Evolutionary conservation across 139 green algal species (phyloP), one percentile per base, ranked within the genome.

Genomic region (Eudorina sp.): DNA sequence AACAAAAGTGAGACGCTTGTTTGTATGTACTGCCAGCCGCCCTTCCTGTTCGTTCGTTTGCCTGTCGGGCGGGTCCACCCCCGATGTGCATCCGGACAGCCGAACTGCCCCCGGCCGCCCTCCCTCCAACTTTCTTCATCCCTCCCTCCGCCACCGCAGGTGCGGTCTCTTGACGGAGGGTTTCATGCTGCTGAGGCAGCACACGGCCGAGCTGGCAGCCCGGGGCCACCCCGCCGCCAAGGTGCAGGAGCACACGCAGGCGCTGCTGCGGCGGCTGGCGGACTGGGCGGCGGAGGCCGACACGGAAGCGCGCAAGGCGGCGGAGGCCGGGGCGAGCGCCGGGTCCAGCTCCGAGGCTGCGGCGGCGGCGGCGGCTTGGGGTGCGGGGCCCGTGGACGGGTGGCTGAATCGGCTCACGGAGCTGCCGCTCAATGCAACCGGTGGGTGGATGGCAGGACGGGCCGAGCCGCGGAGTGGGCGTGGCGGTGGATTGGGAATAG

Each of bases 161-260:
- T 86, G 82, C 48, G 82, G 82, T 19, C 66, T 88, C 27, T 70
- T 88, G 82, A 66, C 64, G 64, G 82, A 88, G 66, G 82, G 64
- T 0, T 88, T 88, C 46, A 78, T 88, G 45, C 34, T 88, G 34
- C 45, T 88, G 14, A 64, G 82, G 7, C 82, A 79, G 8, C 82
- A 88, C 82, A 76, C 43, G 21, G 41, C 41, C 7, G 41, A 76
- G n/a, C 60, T 86, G 60, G 80, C 58, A 5, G 80, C 60, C 36
- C 48, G 53, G 11, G 53, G 53, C 0, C 25, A 45, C 21, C 40
- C 29, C 3, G 34, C 6, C 4, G 45, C 43, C 46, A 46, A 51
- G 64, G 29, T 70, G 45, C 16, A 38, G 66, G 23, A 45, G 23
- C 82, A 88, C 64, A 88, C 82, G 8, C 46, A 66, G 41, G 66